Base-by-base conservation (phyloP, 2,329 filamentous ascomycete genomes). In the Cytospora piceicola region DNA sequence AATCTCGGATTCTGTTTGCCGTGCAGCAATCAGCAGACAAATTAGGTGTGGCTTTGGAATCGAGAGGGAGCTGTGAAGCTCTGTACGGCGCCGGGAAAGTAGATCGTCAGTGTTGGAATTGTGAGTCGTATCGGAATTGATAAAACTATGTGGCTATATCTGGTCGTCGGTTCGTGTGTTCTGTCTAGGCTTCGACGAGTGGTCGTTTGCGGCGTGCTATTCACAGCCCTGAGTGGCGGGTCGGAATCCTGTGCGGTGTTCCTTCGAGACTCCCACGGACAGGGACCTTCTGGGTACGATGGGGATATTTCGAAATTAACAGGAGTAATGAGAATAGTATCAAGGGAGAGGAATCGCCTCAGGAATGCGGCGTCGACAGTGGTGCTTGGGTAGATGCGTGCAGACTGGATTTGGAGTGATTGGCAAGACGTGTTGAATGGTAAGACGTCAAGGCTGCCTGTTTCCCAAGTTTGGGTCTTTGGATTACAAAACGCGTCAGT, bases 141-240 rank as follows among this genome's bases (percentile, higher is more conserved):
- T 53, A 32, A 51, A 42, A 52, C 53, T 39, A 27, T 29, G n/a
- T 49, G 29, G 8, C 46, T 42, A 56, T 17, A 24, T 54, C 52
- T 32, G 29, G 39, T n/a, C 22, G 39, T n/a, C 22, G n/a, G n/a
- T 63, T 20, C 12, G 14, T 29, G 58, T 34, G 57, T 22, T 56
- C 27, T 42, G 36, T 30, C 57, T 57, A 53, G 49, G 60, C 49
- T n/a, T 53, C 55, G 42, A 61, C 56, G 52, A 61, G 27, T 53
- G 58, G 63, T 39, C 27, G 63, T 24, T 57, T 61, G 63, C 29
- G 36, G 46, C 32, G 60, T 63, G 59, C 58, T 63, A 63, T 68
- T 68, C 66, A 60, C 63, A 57, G 66, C 63, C 63, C 42, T 24
- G n/a, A 53, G 39, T 53, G 36, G 63, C 59, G 54, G 66, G 61